Evolutionary conservation across 352 stramenopile species (phyloP).

Genomic region (Peronospora destructor): DNA sequence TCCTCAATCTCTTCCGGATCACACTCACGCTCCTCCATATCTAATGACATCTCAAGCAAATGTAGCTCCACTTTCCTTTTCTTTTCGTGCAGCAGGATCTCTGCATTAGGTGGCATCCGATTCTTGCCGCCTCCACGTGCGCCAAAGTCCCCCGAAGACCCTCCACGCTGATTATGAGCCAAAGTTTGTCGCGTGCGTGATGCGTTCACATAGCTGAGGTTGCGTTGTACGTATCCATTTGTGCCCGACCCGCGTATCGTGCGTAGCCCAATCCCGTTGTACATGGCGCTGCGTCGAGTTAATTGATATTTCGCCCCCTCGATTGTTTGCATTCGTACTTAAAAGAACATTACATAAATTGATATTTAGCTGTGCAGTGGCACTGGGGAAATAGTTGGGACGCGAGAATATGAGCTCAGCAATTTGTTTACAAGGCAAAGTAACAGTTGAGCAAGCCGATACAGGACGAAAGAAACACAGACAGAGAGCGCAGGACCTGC

Average conservation of each 20-base stretch:
- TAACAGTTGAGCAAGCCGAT: constrained; percentile 52
- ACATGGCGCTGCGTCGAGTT: constrained; percentile 41
- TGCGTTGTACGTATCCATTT: constrained; percentile 85
- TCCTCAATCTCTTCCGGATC: constrained; percentile 60
- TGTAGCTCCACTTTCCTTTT: constrained; percentile 77
- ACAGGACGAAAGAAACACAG: constrained; percentile 22
- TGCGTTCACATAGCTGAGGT: constrained; percentile 72
- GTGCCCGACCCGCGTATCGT: constrained; percentile 82
- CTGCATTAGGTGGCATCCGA: constrained; percentile 44
- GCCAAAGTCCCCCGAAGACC: constrained; percentile 10
- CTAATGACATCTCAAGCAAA: constrained; percentile 68
- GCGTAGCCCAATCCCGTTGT: constrained; percentile 85
- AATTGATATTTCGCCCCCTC: not conserved
- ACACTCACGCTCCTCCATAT: constrained; percentile 70
- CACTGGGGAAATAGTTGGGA: no score
- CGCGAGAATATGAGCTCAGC: constrained; percentile 39
- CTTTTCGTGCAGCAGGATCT: constrained; percentile 74
- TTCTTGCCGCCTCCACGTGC: constrained; percentile 16
- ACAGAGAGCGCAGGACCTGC: constrained; percentile 43
- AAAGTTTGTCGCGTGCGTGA: constrained; percentile 60
- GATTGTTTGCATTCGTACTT: constrained; percentile 2
- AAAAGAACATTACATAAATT: not conserved
- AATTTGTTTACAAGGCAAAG: constrained; percentile 50
- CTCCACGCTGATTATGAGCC: constrained; percentile 34
- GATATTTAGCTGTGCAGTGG: no score